Base-by-base conservation (phyloP, 2,329 filamentous ascomycete species). In the Fusarium napiforme region DNA sequence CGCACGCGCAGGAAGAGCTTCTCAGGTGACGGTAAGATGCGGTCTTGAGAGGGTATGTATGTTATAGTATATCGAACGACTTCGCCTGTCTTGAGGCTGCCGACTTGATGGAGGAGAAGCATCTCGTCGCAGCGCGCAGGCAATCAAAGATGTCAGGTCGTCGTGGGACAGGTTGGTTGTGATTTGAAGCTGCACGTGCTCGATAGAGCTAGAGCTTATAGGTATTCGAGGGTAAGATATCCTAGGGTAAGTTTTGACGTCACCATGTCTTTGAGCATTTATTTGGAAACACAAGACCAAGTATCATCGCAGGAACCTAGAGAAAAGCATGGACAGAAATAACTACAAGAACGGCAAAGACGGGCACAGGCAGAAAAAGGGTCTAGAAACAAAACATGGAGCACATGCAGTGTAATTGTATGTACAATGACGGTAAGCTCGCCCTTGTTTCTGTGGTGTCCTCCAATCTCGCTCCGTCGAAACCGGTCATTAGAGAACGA, bases 61-160 rank as follows among this genome's bases (percentile, higher is more conserved):
- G 95, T 98, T 75, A 98, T 86, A 14, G 93, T 97, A 79, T 92
- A 97, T 85, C 96, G 93, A 72, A 98, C 91, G 43, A 98, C 92
- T 84, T 98, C 95, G 81, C 96, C 96, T 74, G 98, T 93, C 83
- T 96, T 97, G 81, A 98, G 93, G 84, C 89, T 94, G 79, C 96
- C 96, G 73, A 92, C 88, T 84, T 98, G 96, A 83, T 98, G 93
- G 69, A 97, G 86, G 80, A 98, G 90, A 74, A 98, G 87, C 96
- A 98, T 98, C 37, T 79, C 70, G 49, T 67, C 64, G 64, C 67
- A 50, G 58, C 49, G 60, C 55, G 55, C 62, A 66, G 46, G 65
- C 53, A 53, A 30, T 30, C 28, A 30, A 30, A 30, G 57, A 60
- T 62, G 57, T 60, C 62, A 58, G 53, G 60, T 49, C 45, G 61